Evolutionary conservation across 352 stramenopile genomes (phyloP), one percentile per base, ranked within the genome.

Genomic region (Pythium phragmiticola): DNA sequence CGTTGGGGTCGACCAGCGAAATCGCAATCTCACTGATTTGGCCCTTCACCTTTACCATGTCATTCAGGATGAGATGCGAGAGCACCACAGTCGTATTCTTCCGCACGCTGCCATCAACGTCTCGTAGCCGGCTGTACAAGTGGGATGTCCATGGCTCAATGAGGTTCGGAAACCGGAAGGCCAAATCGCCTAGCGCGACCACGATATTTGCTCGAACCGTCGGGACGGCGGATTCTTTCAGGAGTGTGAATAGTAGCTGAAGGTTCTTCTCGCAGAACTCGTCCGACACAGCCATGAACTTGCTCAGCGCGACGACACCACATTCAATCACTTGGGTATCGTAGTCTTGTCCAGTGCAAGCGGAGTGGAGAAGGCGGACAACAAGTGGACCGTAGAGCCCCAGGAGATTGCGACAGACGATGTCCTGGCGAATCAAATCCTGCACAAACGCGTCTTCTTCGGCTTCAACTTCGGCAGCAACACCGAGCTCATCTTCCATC

Each of bases 31-130:
- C 87, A 55, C 84, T 94, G 50, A 97, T 88, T 73, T 98, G 90
- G 16, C 93, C 95, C 70, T 98, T 98, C n/a, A 99, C 95, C 79
- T 99, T 99, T 42, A 99, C 97, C 97, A 99, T 99, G 67, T 99
- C 97, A 75, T 99, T 99, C 36, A 99, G 76, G 72, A 99, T 98
- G 39, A 99, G 86, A 68, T 99, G 97, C 30, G 96, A 99, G 3
- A 99, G 86, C 34, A 99, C 96, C 66, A 99, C 98, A 48, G 99
- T 90, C 39, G 96, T 97, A 66, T 99, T 98, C 54, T 97, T 92
- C 39, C 97, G 91, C 28, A 99, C 97, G 57, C 90, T 87, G 19
- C 81, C 61, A 57, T 96, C 78, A 11, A 91, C 74, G 68, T 99
- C 96, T 30, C 92, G 92, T 26, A 99, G 84, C 16, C 90, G 87